Conservation (phyloP, 495 filamentous ascomycete species). For the Darksidea phi region DNA sequence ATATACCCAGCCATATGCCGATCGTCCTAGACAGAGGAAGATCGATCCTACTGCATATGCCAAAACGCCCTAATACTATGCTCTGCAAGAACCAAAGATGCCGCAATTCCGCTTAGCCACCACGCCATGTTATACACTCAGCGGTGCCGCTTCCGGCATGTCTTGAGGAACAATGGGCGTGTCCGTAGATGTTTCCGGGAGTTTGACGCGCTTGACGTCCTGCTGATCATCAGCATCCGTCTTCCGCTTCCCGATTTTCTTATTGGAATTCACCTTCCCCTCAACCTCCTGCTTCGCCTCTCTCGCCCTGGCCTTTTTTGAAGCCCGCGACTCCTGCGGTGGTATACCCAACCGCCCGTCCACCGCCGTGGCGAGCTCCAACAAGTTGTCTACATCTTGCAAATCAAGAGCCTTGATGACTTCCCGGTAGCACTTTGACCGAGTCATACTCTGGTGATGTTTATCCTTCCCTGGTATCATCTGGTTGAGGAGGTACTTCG, state of each 20-base stretch:
- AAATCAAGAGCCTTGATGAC: constrained; percentile 61
- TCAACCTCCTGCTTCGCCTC: constrained; percentile 10
- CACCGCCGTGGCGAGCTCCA: constrained; percentile 57
- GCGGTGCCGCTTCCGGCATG: neutral
- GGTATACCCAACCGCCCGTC: constrained; percentile 64
- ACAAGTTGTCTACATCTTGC: constrained; percentile 54
- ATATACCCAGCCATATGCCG: too few species aligned
- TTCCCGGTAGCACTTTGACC: constrained; percentile 63
- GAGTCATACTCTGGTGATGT: constrained; percentile 54
- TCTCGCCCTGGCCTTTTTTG: constrained; percentile 55
- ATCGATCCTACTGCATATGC: too few species aligned
- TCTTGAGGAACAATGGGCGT: constrained; percentile 8
- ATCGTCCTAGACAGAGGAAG: too few species aligned
- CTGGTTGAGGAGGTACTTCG: constrained; percentile 82
- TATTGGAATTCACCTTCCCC: neutral
- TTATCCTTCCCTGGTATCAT: constrained; percentile 77
- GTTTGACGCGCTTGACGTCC: constrained; percentile 12
- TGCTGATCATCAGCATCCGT: constrained; percentile 2
- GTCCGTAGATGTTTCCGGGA: neutral
- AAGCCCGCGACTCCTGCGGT: constrained; percentile 51
- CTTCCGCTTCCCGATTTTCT: neutral
- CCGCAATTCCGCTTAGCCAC: too few species aligned
- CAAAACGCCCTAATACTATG: too few species aligned
- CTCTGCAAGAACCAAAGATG: too few species aligned
- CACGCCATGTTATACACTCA: constrained; percentile 10